Conservation (phyloP, 371 early-diverging fungal species). For the Rhizopus delemar region DNA sequence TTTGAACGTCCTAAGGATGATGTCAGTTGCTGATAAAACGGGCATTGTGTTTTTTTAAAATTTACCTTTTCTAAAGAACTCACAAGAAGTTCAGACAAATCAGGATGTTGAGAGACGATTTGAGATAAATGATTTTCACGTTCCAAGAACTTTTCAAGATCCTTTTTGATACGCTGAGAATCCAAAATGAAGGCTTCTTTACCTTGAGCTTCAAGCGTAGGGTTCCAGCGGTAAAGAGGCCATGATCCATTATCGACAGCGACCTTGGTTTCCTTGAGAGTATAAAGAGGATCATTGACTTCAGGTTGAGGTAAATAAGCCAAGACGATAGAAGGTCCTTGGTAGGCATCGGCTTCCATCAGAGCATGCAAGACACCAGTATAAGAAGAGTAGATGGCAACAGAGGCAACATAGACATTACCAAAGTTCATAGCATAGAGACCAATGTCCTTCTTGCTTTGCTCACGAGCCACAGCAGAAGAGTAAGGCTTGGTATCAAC, state of each 20-base stretch:
- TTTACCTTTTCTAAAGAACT: slow-evolving; percentile 53
- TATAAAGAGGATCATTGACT: slow-evolving; percentile 55
- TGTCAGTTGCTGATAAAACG: not conserved
- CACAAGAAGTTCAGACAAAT: slow-evolving; percentile 55
- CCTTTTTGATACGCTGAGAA: slow-evolving; percentile 81
- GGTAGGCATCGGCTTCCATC: slow-evolving; percentile 85
- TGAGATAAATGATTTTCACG: slow-evolving; percentile 82
- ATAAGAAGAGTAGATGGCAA: slow-evolving; percentile 83
- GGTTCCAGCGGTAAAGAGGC: slow-evolving; percentile 95
- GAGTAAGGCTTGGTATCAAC: slow-evolving; percentile 83
- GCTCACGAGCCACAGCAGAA: slow-evolving; percentile 53
- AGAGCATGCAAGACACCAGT: slow-evolving; percentile 85
- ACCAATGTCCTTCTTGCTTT: slow-evolving; percentile 91
- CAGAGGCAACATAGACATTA: slow-evolving; percentile 84
- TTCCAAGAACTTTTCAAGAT: slow-evolving; percentile 79
- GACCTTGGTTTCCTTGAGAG: slow-evolving; percentile 85
- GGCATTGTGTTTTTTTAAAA: not conserved
- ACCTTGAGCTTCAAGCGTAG: slow-evolving; percentile 58
- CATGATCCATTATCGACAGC: slow-evolving; percentile 89
- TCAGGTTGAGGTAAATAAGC: slow-evolving; percentile 77
- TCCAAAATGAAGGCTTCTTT: slow-evolving; percentile 78
- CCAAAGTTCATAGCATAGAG: slow-evolving; percentile 94
- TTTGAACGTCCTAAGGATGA: slow-evolving; percentile 45
- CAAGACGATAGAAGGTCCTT: slow-evolving; percentile 89
- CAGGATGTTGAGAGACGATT: slow-evolving; percentile 65